phyloP scores from a whole-genome alignment of 2,329 filamentous ascomycete species.

The Corinectria fuckeliana region DNA sequence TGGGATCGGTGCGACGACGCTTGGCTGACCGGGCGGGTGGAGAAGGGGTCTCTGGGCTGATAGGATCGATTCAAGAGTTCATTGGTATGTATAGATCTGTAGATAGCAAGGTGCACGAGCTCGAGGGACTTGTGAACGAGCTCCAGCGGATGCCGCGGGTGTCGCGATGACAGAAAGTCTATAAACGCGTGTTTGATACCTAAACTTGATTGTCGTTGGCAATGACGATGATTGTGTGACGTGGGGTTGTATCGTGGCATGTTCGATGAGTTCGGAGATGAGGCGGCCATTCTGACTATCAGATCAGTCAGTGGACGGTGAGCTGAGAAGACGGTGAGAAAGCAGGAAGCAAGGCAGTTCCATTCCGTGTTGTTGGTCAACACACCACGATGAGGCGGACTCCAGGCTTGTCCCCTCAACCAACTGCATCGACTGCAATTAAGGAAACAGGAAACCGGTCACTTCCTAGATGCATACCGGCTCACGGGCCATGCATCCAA shows the following conservation, averaged over 20 bases:
- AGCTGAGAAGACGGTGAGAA: not conserved
- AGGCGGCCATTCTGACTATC: not conserved
- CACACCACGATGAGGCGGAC: not conserved
- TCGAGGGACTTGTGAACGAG: slow-evolving; percentile 47
- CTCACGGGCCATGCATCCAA: not conserved
- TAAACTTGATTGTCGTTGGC: slow-evolving; percentile 16
- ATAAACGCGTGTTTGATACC: not conserved
- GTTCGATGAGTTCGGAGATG: not conserved
- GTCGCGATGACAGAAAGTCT: slow-evolving; percentile 10
- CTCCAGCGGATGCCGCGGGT: slow-evolving; percentile 38
- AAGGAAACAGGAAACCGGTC: not conserved
- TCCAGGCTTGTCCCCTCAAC: not conserved
- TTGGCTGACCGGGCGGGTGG: slow-evolving; percentile 51
- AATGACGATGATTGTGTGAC: not conserved
- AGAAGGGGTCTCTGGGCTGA: slow-evolving; percentile 53
- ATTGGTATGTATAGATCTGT: slow-evolving; percentile 58
- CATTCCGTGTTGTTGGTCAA: not conserved
- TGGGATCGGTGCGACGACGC: slow-evolving; percentile 50
- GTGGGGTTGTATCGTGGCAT: not conserved
- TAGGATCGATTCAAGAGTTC: slow-evolving; percentile 62
- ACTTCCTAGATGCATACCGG: slow-evolving; percentile 16
- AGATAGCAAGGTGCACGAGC: slow-evolving; percentile 51
- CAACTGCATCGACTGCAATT: not conserved
- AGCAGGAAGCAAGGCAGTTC: not conserved
- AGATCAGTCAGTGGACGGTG: no score